Percentiles rank a stretch among this genome's conserved stretches.
Evolutionary conservation across 768 basidiomycete genomes (phyloP).

Genomic region (Hygrocybe punicea): DNA sequence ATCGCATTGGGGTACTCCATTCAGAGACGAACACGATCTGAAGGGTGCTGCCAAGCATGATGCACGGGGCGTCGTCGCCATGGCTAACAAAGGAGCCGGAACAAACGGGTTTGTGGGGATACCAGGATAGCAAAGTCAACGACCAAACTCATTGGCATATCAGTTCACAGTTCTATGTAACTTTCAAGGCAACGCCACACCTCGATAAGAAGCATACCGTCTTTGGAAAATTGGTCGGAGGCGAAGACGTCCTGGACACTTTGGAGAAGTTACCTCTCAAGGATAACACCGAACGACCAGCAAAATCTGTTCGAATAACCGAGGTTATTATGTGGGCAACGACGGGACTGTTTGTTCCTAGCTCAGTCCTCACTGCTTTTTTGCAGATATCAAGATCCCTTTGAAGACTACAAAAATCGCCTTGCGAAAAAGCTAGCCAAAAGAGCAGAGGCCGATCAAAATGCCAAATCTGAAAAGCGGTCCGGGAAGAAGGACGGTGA

Average conservation of each 20-base stretch:
- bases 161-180: constrained; percentile 92
- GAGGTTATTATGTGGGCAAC: constrained; percentile 71
- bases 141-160: not conserved
- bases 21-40: constrained; percentile 88
- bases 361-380: constrained; percentile 7
- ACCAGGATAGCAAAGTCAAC: not conserved
- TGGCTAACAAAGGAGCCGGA: constrained; percentile 93
- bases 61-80: constrained; percentile 77
- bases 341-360: constrained; percentile 25
- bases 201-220: constrained; percentile 94
- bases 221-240: constrained; percentile 95
- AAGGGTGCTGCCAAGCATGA: constrained; percentile 89
- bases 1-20: constrained; percentile 92
- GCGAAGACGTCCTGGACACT: constrained; percentile 82
- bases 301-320: constrained; percentile 80
- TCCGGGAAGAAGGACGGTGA: constrained; percentile 55
- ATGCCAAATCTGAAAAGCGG: constrained; percentile 27
- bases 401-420: constrained; percentile 85
- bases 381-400: constrained; percentile 86
- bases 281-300: constrained; percentile 81
- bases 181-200: constrained; percentile 78
- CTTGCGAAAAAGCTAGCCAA: constrained; percentile 74
- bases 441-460: constrained; percentile 43
- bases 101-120: constrained; percentile 67
- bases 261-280: constrained; percentile 80